Evolutionary conservation across 768 basidiomycete genomes (phyloP).

Genomic region (Cubamyces lactineus): DNA sequence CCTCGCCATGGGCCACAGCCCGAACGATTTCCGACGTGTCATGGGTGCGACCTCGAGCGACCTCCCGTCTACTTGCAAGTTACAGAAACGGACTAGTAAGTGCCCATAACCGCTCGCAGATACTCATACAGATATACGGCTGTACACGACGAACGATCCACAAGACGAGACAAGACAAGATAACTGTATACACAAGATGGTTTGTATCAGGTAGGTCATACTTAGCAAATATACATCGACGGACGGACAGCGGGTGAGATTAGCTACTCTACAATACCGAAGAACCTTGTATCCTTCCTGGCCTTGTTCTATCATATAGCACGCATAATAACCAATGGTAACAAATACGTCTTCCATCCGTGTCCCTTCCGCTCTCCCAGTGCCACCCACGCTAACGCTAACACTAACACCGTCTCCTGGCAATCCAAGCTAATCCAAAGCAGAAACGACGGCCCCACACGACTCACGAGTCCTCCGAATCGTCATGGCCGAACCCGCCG

Average conservation of each 20-base stretch:
- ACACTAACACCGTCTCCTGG: too few relatives aligned
- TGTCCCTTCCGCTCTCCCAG: not conserved
- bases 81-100: too few relatives aligned
- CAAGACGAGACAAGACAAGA: not conserved
- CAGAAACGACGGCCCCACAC: too few relatives aligned
- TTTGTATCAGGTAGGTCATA: not conserved
- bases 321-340: not conserved
- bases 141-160: not conserved
- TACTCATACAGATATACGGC: too few relatives aligned
- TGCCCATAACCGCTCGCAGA: too few relatives aligned
- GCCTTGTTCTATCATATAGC: constrained; percentile 18
- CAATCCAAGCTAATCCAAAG: too few relatives aligned
- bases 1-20: not conserved
- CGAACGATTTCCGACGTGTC: constrained; percentile 6
- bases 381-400: not conserved
- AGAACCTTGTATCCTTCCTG: not conserved
- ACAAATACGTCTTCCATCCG: not conserved
- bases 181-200: not conserved
- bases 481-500: constrained; percentile 73
- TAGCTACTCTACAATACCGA: constrained; percentile 19
- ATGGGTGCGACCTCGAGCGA: not conserved
- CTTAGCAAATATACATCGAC: constrained; percentile 9
- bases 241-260: constrained; percentile 7
- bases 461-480: constrained; percentile 39
- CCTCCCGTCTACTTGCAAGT: too few relatives aligned